Evolutionary conservation across 1,284 basidiomycete species (phyloP), one percentile per base, ranked within the genome.

Genomic region (Tilletia setariae): DNA sequence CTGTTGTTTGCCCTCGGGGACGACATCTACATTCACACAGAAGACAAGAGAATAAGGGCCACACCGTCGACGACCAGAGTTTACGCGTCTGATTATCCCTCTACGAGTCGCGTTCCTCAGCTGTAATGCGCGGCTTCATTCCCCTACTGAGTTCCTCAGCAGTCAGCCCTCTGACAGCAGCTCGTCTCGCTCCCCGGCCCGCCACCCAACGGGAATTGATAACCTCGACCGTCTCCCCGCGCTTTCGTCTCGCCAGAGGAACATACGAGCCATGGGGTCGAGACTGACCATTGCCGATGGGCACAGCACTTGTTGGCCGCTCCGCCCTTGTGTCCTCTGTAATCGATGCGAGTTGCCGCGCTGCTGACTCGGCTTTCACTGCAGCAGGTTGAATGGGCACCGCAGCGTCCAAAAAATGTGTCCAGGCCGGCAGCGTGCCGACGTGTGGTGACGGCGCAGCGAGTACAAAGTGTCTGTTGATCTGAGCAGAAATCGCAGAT

Each of bases 391-490:
- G 25, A 4, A 42, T 43, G 2, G 59, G 65, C 13, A 61, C 23
- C 3, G 67, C 59, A 19, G 70, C 65, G 7, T 67, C 63, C 2
- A 32, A 44, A 53, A 72, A 70, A 7, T 61, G 43, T 2, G 67
- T 67, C 40, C 42, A n/a, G 3, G 70, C 42, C 15, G 61, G 43
- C 8, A 70, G 61, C 28, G 28, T 32, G 28, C 61, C 66, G 28
- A 28, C 63, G 15, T 59, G 46, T 1, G 46, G 51, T 0, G 65
- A 40, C 0, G 70, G 71, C 0, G 47, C 8, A 16, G 80, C 71
- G 1, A 80, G 70, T 7, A 79, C 67, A 65, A 81, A 78, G 62
- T 82, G 80, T 21, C 78, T 56, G 2, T 46, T 23, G 0, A 82
- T 47, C 53, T 82, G 76, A 1, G 77, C 64, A 3, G 68, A 68